A percentile compares a stretch with the other conserved stretches of the same genome.
phyloP scores from a whole-genome alignment of 2,329 filamentous ascomycete genomes.

The Dothistroma pini region DNA sequence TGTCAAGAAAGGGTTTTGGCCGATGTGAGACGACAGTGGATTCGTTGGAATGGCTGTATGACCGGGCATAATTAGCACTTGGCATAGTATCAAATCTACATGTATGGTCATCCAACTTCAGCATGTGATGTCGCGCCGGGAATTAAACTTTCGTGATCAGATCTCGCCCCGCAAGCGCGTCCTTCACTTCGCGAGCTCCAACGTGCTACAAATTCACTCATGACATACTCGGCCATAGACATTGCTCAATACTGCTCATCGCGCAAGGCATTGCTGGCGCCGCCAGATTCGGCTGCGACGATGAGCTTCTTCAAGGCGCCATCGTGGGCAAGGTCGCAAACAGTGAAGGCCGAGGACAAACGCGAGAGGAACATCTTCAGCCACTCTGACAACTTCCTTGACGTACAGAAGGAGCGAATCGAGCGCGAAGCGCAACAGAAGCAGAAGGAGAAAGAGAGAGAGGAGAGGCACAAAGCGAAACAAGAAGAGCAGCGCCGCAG shows the following conservation, averaged over 20 bases:
- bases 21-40: background rate
- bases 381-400: conserved; percentile 39
- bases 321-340: conserved; percentile 25
- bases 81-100: background rate
- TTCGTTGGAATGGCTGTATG: background rate
- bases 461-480: conserved; percentile 30
- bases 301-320: conserved; percentile 35
- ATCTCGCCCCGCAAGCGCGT: background rate
- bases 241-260: background rate
- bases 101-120: background rate
- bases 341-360: conserved; percentile 12
- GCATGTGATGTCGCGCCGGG: background rate
- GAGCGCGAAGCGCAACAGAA: conserved; percentile 33
- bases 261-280: background rate
- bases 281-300: background rate
- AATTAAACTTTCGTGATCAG: background rate
- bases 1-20: background rate
- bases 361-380: conserved; percentile 41
- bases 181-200: background rate
- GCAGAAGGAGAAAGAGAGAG: conserved; percentile 32
- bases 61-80: background rate
- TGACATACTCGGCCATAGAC: background rate
- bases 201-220: background rate
- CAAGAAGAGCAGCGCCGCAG: conserved; percentile 32
- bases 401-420: conserved; percentile 27